Conservation (phyloP, 2,329 filamentous ascomycete species). For the Zasmidium citrigriseum region DNA sequence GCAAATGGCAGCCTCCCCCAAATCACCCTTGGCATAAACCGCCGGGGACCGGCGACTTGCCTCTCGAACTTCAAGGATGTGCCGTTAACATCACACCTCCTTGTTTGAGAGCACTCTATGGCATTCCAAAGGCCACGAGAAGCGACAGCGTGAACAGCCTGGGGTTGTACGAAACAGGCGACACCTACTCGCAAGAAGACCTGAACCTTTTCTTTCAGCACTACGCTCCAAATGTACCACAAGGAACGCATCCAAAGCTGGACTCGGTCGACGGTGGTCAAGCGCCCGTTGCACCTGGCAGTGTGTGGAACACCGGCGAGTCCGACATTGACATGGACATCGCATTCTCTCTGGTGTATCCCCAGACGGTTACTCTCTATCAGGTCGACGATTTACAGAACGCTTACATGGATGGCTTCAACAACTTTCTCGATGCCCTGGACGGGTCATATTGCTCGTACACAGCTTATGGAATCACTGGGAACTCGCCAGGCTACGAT, state of each 20-base stretch:
- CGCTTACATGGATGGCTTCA: constrained; percentile 5
- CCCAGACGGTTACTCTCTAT: constrained; percentile 23
- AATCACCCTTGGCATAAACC: neutral
- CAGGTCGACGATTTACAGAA: constrained; percentile 20
- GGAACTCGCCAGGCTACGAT: constrained; percentile 14
- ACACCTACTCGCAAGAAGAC: constrained; percentile 20
- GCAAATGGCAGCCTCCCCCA: neutral
- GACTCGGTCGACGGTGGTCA: constrained; percentile 26
- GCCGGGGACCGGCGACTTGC: constrained; percentile 6
- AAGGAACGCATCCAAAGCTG: constrained; percentile 29
- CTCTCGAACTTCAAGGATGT: constrained; percentile 20
- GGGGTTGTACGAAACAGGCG: constrained; percentile 18
- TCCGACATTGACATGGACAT: constrained; percentile 23
- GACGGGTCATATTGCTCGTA: constrained; percentile 22
- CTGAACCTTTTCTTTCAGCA: constrained; percentile 40
- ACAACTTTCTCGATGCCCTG: constrained; percentile 20
- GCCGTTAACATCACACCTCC: constrained; percentile 39
- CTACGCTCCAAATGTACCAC: constrained; percentile 27
- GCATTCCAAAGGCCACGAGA: constrained; percentile 35
- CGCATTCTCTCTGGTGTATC: constrained; percentile 20
- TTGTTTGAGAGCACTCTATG: constrained; percentile 47
- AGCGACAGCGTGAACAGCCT: constrained; percentile 18
- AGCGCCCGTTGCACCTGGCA: constrained; percentile 35
- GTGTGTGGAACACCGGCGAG: constrained; percentile 14
- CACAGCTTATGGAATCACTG: constrained; percentile 18